Evolutionary conservation across 2,329 filamentous ascomycete genomes (phyloP).

Genomic region (Colletotrichum sp.): DNA sequence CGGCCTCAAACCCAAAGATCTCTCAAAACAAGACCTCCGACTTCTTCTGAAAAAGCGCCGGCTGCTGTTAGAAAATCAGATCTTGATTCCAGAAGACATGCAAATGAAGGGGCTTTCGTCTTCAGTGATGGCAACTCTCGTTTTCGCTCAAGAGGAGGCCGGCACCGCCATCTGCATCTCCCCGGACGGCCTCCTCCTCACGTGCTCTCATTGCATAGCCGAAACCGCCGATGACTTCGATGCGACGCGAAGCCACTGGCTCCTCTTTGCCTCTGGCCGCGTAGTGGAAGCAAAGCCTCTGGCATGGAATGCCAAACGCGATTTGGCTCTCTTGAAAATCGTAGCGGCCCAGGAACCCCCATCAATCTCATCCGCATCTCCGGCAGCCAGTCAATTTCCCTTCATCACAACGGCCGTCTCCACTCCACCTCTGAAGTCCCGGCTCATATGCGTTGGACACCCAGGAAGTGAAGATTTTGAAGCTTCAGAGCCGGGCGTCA

Average conservation of each 20-base stretch:
- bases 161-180: conserved; percentile 57
- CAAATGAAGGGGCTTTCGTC: neutral
- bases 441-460: conserved; percentile 38
- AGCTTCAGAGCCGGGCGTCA: conserved; percentile 31
- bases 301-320: conserved; percentile 46
- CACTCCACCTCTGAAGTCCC: conserved; percentile 22
- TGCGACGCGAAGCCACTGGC: conserved; percentile 35
- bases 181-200: conserved; percentile 47
- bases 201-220: conserved; percentile 56
- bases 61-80: neutral
- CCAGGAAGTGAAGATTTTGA: conserved; percentile 49
- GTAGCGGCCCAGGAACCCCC: conserved; percentile 26
- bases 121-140: conserved; percentile 35
- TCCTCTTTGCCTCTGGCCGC: conserved; percentile 46
- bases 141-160: conserved; percentile 55
- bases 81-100: conserved; percentile 5
- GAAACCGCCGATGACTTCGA: conserved; percentile 41
- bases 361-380: neutral
- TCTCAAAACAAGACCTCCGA: conserved; percentile 7
- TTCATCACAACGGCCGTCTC: conserved; percentile 17
- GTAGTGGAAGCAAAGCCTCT: conserved; percentile 42
- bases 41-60: conserved; percentile 10
- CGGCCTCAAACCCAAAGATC: conserved; percentile 2
- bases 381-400: conserved; percentile 22
- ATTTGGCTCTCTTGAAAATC: conserved; percentile 52